phyloP scores from a whole-genome alignment of 2,329 filamentous ascomycete species.

The Whalleya microplaca region DNA sequence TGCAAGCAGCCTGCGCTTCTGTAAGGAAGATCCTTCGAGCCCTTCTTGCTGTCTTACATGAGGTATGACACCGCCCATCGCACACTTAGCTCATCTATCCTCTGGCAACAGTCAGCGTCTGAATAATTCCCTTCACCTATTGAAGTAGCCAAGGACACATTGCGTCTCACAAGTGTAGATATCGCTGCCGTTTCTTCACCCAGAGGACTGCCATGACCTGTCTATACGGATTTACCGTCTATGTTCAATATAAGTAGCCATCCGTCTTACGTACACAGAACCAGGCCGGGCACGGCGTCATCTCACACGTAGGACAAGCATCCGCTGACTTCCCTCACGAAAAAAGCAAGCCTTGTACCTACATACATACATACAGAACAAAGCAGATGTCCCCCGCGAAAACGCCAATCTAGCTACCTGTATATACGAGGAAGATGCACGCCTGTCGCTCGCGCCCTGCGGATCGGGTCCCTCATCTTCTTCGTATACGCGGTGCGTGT shows the following conservation, averaged over 20 bases:
- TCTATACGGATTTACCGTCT: too few relatives aligned
- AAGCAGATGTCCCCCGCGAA: constrained; percentile 1
- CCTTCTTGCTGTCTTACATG: background rate
- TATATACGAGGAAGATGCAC: constrained; percentile 9
- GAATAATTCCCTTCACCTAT: background rate
- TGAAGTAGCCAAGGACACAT: background rate
- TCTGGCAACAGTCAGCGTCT: background rate
- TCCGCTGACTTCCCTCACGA: too few relatives aligned
- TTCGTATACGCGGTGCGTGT: background rate
- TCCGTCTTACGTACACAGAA: too few relatives aligned
- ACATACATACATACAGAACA: too few relatives aligned
- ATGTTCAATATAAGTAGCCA: too few relatives aligned
- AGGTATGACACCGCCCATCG: background rate
- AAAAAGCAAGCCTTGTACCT: too few relatives aligned
- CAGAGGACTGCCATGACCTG: too few relatives aligned
- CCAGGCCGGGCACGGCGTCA: too few relatives aligned
- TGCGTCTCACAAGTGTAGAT: background rate
- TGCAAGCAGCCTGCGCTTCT: background rate
- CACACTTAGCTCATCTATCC: background rate
- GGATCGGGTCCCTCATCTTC: constrained; percentile 13
- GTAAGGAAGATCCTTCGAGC: background rate
- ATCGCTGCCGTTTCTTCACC: too few relatives aligned
- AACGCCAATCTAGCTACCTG: constrained; percentile 6
- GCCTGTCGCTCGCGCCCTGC: background rate
- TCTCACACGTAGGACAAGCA: too few relatives aligned